phyloP scores from a whole-genome alignment of 768 basidiomycete genomes.

The Rhodotorula babjevae region DNA sequence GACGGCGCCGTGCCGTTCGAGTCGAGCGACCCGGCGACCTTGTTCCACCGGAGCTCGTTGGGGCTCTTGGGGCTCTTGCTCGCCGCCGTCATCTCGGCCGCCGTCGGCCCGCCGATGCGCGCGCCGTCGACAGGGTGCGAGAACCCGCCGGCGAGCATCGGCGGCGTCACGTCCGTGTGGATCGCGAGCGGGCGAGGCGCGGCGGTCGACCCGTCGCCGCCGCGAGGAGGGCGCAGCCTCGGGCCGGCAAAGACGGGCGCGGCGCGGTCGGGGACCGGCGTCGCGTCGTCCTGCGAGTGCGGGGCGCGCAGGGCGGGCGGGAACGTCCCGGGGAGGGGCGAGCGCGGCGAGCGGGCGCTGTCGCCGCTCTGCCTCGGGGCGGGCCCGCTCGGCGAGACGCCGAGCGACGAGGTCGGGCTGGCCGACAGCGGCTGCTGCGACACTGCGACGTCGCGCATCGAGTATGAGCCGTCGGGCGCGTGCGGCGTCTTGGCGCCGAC shows the following conservation, averaged over 20 bases:
- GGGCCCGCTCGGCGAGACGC: neutral
- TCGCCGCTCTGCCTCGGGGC: too few species aligned
- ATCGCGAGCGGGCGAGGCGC: conserved; percentile 24
- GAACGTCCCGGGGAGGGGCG: neutral
- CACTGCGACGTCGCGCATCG: neutral
- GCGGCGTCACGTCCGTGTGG: neutral
- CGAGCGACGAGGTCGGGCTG: neutral
- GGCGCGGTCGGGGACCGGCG: neutral
- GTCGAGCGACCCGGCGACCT: neutral
- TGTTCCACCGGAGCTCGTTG: conserved; percentile 23
- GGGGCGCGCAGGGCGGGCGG: neutral
- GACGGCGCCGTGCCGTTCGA: too few species aligned
- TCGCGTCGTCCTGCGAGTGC: neutral
- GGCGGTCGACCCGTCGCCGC: neutral
- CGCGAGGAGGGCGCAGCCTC: neutral
- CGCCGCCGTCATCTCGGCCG: conserved; percentile 18
- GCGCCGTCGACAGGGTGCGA: neutral
- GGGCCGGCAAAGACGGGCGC: neutral
- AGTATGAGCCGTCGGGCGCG: neutral
- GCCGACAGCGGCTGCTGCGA: neutral
- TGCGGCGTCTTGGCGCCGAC: neutral
- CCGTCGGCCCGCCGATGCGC: conserved; percentile 10
- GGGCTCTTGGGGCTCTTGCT: conserved; percentile 21
- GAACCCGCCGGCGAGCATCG: neutral
- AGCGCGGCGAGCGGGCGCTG: neutral